Base-by-base conservation (phyloP, 805 yeast genomes). In the Ogataea nakhonphanomensis region DNA sequence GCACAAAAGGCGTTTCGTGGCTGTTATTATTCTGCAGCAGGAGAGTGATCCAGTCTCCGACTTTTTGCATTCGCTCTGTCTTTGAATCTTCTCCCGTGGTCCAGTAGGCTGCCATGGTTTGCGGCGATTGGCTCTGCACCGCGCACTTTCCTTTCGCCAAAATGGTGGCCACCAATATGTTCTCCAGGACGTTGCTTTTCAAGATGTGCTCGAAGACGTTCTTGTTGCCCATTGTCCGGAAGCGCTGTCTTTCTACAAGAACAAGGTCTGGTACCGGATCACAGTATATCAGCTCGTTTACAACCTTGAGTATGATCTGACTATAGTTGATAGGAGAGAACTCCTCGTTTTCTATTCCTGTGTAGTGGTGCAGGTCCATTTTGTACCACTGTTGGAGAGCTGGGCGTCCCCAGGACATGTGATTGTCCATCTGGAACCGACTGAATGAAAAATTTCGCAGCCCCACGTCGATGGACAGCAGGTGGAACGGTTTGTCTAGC, bases 231-330 rank as follows among this genome's bases (percentile, higher is more conserved):
- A 59, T 59, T 0, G 77, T 66, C 35, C 85, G 64, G 29, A 72
- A 64, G 28, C 86, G 51, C 54, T 81, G 87, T 41, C 78, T 53
- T 50, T 81, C 87, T 3, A 80, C 59, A 8, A 79, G 50, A 3
- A 76, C 65, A 3, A 69, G 53, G 42, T 71, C 71, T 0, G 78
- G 73, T 0, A 22, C 15, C 7, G 24, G 25, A 7, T 29, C 24
- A 10, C 32, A 15, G 39, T 45, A 49, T 25, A 58, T 50, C 28
- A 53, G 43, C 4, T 45, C 46, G 25, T 45, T 55, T 11, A 50
- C 45, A 26, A 52, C 30, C 9, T 39, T 37, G 24, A 43, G 39
- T 11, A 60, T 37, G 4, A 64, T 49, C 5, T 36, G 20, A 8
- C 63, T 41, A 44, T 55, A 64, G 28, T 50, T 54, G 8, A 42